Conservation (phyloP, 371 early-diverging fungal species). For the Syncephalastrum monosporum region DNA sequence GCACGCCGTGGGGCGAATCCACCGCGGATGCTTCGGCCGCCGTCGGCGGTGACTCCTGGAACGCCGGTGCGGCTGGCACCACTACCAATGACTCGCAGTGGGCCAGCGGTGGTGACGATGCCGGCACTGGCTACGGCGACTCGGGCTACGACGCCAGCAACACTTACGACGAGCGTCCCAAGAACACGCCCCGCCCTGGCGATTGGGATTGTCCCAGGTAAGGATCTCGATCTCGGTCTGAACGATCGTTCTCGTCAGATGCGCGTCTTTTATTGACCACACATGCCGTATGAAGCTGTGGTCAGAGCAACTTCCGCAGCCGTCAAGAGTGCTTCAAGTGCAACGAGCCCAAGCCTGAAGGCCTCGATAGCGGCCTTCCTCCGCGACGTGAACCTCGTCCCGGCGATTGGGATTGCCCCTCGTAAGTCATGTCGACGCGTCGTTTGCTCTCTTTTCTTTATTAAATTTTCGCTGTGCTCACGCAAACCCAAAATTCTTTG, state of each 20-base stretch:
- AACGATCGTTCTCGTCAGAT: no score
- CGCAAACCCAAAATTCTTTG: not conserved
- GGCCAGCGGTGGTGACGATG: constrained; percentile 5
- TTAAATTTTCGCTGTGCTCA: not conserved
- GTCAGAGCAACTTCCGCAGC: constrained; percentile 65
- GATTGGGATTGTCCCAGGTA: constrained; percentile 73
- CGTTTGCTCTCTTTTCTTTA: not conserved
- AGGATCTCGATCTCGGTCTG: constrained; percentile 1
- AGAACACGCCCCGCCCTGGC: constrained; percentile 44
- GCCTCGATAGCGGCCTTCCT: constrained; percentile 17
- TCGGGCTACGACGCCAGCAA: not conserved
- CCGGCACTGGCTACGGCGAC: constrained; percentile 1
- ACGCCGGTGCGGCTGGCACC: constrained; percentile 5
- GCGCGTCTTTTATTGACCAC: not conserved
- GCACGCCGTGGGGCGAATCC: constrained; percentile 17
- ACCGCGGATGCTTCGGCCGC: constrained; percentile 6
- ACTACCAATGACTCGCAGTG: constrained; percentile 5
- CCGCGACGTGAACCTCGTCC: constrained; percentile 22
- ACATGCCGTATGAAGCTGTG: constrained; percentile 44
- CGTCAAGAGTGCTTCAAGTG: constrained; percentile 69
- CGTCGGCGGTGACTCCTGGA: constrained; percentile 4
- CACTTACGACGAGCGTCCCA: constrained; percentile 1
- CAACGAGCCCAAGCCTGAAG: constrained; percentile 30
- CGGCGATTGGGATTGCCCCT: constrained; percentile 35
- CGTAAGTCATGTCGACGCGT: constrained; percentile 1